Conservation (phyloP, 2,329 filamentous ascomycete species). For the Arthroderma sp. region DNA sequence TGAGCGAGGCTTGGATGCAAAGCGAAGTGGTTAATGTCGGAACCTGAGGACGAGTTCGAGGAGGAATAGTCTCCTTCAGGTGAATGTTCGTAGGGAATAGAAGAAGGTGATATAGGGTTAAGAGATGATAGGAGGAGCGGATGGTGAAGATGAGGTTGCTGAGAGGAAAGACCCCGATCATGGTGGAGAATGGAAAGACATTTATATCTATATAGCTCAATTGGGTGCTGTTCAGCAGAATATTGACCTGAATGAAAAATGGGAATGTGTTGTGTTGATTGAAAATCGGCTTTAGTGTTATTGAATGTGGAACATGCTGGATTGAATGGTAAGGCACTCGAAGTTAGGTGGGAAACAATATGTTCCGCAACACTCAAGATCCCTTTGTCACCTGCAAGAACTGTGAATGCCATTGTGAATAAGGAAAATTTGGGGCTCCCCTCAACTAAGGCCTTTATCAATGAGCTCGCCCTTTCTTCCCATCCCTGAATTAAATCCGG, state of each 20-base stretch:
- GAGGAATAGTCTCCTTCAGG: background rate
- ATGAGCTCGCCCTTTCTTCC: background rate
- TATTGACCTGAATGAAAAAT: background rate
- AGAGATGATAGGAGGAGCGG: background rate
- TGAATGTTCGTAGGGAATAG: background rate
- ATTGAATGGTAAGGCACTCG: background rate
- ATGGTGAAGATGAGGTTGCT: background rate
- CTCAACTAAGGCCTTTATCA: background rate
- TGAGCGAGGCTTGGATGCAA: background rate
- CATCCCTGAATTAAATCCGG: background rate
- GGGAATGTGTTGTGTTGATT: background rate
- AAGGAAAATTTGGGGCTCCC: background rate
- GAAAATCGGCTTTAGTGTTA: background rate
- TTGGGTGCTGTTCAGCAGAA: background rate
- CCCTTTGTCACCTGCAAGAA: slow-evolving; percentile 7
- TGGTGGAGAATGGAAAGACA: background rate
- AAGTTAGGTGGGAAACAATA: slow-evolving; percentile 6
- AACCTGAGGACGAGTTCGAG: background rate
- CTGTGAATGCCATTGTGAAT: slow-evolving; percentile 8
- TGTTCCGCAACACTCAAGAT: slow-evolving; percentile 1
- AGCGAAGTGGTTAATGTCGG: background rate
- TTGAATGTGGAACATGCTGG: background rate
- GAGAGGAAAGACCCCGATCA: background rate
- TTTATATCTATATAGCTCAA: background rate
- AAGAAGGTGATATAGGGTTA: background rate